These are phyloP conservation scores for Chrysoporthe austroafricana DNA, from an alignment of 2,329 filamentous ascomycete species.

Conservation along the genomic window DNA sequence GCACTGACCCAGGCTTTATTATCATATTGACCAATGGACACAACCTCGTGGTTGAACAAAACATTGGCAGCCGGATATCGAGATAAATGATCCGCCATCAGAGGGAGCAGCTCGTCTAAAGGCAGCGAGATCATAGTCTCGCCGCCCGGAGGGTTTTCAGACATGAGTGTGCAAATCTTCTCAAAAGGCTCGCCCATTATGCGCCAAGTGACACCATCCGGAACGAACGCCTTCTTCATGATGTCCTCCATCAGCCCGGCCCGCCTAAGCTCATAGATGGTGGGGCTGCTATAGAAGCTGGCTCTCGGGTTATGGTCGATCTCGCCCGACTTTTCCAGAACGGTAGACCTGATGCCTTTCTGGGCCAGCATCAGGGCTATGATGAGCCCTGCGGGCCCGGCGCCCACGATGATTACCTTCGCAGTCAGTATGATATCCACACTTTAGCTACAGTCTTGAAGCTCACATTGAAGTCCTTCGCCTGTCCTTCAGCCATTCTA, in stretches of 20 bases:
- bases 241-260: conserved; percentile 38
- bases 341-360: conserved; percentile 33
- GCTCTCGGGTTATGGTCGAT: conserved; percentile 39
- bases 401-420: conserved; percentile 32
- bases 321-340: conserved; percentile 35
- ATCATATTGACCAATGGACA: conserved; percentile 41
- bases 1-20: conserved; percentile 39
- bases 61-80: conserved; percentile 40
- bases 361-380: conserved; percentile 33
- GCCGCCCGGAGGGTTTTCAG: conserved; percentile 23
- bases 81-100: conserved; percentile 45
- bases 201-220: conserved; percentile 36
- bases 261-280: conserved; percentile 34
- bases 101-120: conserved; percentile 45
- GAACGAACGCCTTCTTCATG: conserved; percentile 32
- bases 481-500: not conserved
- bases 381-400: conserved; percentile 33
- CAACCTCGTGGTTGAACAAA: conserved; percentile 45
- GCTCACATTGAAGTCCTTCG: conserved; percentile 12
- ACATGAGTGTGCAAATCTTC: conserved; percentile 29
- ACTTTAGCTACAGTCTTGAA: fast-evolving
- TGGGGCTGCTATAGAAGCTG: conserved; percentile 36
- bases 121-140: conserved; percentile 47
- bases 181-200: conserved; percentile 29
- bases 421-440: not conserved